Base-by-base conservation (phyloP, 129 eudicot genomes). In the Gnaphalium uliginosum region DNA sequence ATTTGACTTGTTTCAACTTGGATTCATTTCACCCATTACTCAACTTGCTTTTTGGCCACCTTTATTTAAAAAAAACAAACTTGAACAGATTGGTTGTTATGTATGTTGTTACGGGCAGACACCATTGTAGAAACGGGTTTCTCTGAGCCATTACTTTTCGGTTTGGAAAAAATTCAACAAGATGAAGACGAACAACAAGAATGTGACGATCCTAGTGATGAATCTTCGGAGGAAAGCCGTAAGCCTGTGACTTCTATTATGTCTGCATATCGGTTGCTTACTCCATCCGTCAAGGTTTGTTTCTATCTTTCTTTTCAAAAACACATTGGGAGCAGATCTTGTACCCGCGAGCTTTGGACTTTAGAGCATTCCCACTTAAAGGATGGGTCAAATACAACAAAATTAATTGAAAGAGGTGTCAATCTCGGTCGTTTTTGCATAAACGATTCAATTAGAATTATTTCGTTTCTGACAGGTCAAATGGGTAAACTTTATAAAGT, bases 241-340 rank as follows among this genome's bases (percentile, higher is more conserved):
- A 74, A 85, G 65, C 97, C 97, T 29, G 97, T 86, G 80, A 92
- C 90, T 63, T 92, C 97, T 8, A 82, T 92, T 80, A 78, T 73
- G 65, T 79, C 96, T 61, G 97, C 97, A 8, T 92, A 92, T 59
- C 85, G 85, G 23, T 68, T 92, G 69, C 97, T 92, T 69, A 89
- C 96, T 58, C 97, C 97, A 25, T 87, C 96, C 35, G 88, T 92
- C 33, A 92, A 92, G 96, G 97, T 87, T 24, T 22, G 9, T 23
- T 41, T 80, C 37, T 2, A 11, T 51, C 48, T 27, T 66, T 32
- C 48, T 25, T 23, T 11, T 3, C 0, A 2, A 33, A 33, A 35
- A 66, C 65, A 22, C 8, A 21, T 4, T 58, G 9, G 64, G 32
- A 21, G 3, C 27, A 19, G 13, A 58, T 22, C 22, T 58, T 21